Evolutionary conservation across 768 basidiomycete species (phyloP).

Genomic region (Boletus reticuloceps): DNA sequence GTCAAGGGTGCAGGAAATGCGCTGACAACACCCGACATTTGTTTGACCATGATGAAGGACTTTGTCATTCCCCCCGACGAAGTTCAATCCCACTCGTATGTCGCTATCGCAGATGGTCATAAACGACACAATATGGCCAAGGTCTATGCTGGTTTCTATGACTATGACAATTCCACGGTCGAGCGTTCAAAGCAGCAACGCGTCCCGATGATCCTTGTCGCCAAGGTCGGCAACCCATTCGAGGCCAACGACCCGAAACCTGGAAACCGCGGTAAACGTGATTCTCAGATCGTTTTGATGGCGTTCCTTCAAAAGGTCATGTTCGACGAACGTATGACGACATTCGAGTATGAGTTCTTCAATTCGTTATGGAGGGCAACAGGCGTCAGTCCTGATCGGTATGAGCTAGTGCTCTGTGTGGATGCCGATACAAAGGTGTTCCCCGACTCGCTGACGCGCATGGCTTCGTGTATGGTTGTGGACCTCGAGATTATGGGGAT

Average conservation of each 20-base stretch:
- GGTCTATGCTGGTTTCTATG: conserved; percentile 96
- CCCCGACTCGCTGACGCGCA: conserved; percentile 94
- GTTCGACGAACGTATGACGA: conserved; percentile 99
- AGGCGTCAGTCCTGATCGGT: conserved; percentile 93
- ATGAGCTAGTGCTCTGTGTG: conserved; percentile 93
- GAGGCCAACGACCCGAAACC: conserved; percentile 91
- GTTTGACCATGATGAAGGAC: conserved; percentile 96
- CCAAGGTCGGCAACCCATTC: conserved; percentile 91
- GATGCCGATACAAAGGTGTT: conserved; percentile 99
- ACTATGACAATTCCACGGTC: conserved; percentile 86
- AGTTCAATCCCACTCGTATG: conserved; percentile 93
- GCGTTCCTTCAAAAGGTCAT: conserved; percentile 97
- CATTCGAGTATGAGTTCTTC: conserved; percentile 99
- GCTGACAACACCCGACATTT: conserved; percentile 91
- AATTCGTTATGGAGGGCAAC: conserved; percentile 96
- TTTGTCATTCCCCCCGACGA: conserved; percentile 76
- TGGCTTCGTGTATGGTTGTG: conserved; percentile 95
- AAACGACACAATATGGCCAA: conserved; percentile 99
- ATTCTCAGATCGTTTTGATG: conserved; percentile 98
- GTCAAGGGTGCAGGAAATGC: conserved; percentile 93
- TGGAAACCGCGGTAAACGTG: conserved; percentile 98
- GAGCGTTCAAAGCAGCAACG: conserved; percentile 95
- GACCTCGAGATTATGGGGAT: conserved; percentile 99
- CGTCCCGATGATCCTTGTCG: conserved; percentile 92
- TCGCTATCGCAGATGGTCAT: conserved; percentile 99